phyloP scores from a whole-genome alignment of 2,329 filamentous ascomycete genomes.

The Diplodia mutila region DNA sequence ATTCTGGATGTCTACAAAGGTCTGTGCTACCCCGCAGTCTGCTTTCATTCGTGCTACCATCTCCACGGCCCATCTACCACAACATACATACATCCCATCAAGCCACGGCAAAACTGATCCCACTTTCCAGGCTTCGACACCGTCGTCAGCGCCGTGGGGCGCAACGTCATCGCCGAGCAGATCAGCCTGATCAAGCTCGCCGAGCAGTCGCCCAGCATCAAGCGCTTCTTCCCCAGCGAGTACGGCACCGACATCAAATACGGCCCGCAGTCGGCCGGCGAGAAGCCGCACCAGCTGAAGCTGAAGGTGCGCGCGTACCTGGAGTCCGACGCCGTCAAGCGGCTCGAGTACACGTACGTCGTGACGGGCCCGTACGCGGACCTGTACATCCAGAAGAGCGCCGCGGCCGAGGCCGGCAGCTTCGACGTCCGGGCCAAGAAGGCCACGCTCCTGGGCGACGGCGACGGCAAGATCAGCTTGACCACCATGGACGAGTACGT shows the following conservation, averaged over 20 bases:
- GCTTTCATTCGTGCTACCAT: no score
- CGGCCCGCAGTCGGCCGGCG: conserved; percentile 59
- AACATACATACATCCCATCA: not conserved
- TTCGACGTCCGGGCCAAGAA: conserved; percentile 62
- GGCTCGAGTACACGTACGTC: conserved; percentile 65
- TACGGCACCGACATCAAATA: conserved; percentile 70
- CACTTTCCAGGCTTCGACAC: conserved; percentile 60
- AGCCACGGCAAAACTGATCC: not conserved
- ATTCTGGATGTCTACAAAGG: conserved; percentile 61
- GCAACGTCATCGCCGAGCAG: conserved; percentile 64
- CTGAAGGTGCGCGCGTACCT: conserved; percentile 66
- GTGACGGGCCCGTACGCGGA: conserved; percentile 73
- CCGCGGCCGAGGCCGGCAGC: conserved; percentile 53
- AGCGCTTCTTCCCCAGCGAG: conserved; percentile 70
- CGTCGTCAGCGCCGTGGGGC: conserved; percentile 66
- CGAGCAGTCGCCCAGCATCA: conserved; percentile 56
- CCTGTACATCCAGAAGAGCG: conserved; percentile 58
- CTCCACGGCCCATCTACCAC: no score
- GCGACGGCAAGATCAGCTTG: conserved; percentile 61
- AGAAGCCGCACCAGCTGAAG: conserved; percentile 72
- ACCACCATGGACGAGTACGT: conserved; percentile 73
- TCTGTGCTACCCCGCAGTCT: conserved; percentile 30
- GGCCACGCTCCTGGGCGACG: conserved; percentile 65
- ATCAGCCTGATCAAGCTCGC: conserved; percentile 65
- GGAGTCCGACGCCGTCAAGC: conserved; percentile 35